These are phyloP conservation scores for Mycocentrospora acerina DNA, from an alignment of 2,329 filamentous ascomycete genomes.

Conservation along the genomic window DNA sequence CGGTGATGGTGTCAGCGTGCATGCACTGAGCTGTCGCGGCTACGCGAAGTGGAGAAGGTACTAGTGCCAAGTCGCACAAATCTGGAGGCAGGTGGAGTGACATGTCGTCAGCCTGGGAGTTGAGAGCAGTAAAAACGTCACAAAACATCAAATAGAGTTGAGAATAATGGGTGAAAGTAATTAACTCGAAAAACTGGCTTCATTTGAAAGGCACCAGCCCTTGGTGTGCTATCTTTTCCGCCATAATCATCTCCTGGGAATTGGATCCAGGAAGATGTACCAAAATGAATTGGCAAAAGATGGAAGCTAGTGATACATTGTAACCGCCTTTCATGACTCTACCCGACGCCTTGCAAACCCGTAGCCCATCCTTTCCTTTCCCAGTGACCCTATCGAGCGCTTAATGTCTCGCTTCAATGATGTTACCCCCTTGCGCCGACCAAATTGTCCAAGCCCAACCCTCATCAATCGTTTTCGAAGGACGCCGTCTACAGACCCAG, in stretches of 20 bases:
- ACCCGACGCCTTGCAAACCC: slow-evolving; percentile 21
- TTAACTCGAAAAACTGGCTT: slow-evolving; percentile 30
- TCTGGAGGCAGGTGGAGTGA: too few species aligned
- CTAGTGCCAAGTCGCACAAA: too few species aligned
- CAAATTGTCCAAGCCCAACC: slow-evolving; percentile 30
- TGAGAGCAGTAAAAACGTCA: neutral
- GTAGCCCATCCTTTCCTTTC: slow-evolving; percentile 16
- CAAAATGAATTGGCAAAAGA: slow-evolving; percentile 10
- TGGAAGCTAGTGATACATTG: slow-evolving; percentile 23
- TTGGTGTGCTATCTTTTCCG: slow-evolving; percentile 35
- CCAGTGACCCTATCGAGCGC: slow-evolving; percentile 13
- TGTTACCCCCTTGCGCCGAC: slow-evolving; percentile 30
- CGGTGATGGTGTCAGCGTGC: slow-evolving; percentile 16
- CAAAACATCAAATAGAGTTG: too few species aligned
- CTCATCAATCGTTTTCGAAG: slow-evolving; percentile 30
- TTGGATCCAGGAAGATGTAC: slow-evolving; percentile 19
- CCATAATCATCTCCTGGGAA: slow-evolving; percentile 17
- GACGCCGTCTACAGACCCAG: slow-evolving; percentile 24
- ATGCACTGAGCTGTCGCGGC: slow-evolving; percentile 11
- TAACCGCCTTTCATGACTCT: slow-evolving; percentile 24
- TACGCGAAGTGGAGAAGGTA: neutral
- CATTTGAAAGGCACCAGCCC: slow-evolving; percentile 35
- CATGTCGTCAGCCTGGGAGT: too few species aligned
- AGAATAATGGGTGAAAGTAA: slow-evolving; percentile 9
- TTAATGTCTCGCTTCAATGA: slow-evolving; percentile 19